A percentile compares a stretch with the other conserved stretches of the same genome.
Evolutionary conservation across 2,329 filamentous ascomycete species (phyloP).

Genomic region (Exophiala calicioides): DNA sequence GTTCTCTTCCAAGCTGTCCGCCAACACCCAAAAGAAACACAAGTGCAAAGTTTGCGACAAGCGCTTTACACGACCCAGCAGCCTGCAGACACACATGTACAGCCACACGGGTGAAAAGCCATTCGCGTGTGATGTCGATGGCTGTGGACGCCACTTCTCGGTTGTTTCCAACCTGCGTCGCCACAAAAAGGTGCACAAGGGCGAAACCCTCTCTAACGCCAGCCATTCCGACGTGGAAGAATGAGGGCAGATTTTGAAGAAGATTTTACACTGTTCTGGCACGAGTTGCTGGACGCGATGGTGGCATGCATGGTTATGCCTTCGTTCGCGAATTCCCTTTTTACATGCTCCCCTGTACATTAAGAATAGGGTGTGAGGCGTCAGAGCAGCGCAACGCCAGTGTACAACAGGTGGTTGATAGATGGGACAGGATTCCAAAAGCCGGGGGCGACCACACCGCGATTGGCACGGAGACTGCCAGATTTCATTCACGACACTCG

Average conservation of each 20-base stretch:
- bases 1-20: slow-evolving; percentile 94
- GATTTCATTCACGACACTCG: slow-evolving; percentile 24
- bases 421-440: slow-evolving; percentile 13
- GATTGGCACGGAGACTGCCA: slow-evolving; percentile 2
- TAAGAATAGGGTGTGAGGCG: slow-evolving; percentile 9
- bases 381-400: slow-evolving; percentile 7
- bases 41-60: slow-evolving; percentile 99
- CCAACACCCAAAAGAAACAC: slow-evolving; percentile 97
- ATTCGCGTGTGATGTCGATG: slow-evolving; percentile 90
- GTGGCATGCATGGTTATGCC: slow-evolving; percentile 2
- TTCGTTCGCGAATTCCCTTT: slow-evolving; percentile 10
- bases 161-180: slow-evolving; percentile 93
- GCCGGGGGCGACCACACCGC: slow-evolving; percentile 6
- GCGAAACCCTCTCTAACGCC: slow-evolving; percentile 37
- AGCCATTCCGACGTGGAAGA: slow-evolving; percentile 32
- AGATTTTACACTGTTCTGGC: not conserved
- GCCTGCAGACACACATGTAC: slow-evolving; percentile 96
- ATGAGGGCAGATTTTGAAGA: slow-evolving; percentile 6
- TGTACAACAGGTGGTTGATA: slow-evolving; percentile 23
- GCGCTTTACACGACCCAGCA: slow-evolving; percentile 91
- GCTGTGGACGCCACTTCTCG: slow-evolving; percentile 93
- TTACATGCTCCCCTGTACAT: slow-evolving; percentile 20
- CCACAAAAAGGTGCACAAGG: slow-evolving; percentile 95
- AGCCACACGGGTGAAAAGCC: slow-evolving; percentile 98
- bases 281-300: not conserved